A percentile compares a stretch with the other conserved stretches of the same genome.
phyloP scores from a whole-genome alignment of 2,329 filamentous ascomycete species.

The Chaetomium sp. region DNA sequence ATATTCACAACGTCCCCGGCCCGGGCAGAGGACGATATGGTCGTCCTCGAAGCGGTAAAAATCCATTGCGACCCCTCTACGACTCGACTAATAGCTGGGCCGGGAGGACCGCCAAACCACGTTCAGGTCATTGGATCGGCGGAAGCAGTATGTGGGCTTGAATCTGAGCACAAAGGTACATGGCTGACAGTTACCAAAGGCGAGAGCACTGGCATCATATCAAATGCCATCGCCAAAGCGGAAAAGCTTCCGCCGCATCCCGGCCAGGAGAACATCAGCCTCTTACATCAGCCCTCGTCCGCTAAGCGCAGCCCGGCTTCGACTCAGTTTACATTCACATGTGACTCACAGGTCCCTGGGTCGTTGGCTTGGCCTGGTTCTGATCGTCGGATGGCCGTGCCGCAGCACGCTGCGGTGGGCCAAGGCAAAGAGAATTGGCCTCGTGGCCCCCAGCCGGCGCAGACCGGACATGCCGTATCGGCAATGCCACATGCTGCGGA shows the following conservation, averaged over 20 bases:
- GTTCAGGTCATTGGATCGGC: slow-evolving; percentile 49
- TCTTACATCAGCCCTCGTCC: slow-evolving; percentile 68
- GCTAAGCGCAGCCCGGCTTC: slow-evolving; percentile 68
- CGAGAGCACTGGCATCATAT: slow-evolving; percentile 77
- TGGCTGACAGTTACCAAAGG: slow-evolving; percentile 33
- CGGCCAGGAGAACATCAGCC: slow-evolving; percentile 77
- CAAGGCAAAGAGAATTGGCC: slow-evolving; percentile 29
- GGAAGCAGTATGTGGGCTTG: slow-evolving; percentile 48
- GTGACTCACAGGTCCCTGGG: slow-evolving; percentile 83
- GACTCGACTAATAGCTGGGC: slow-evolving; percentile 62
- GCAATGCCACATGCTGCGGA: slow-evolving; percentile 19
- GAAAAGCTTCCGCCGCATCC: slow-evolving; percentile 65
- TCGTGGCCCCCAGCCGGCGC: slow-evolving; percentile 26
- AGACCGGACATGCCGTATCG: slow-evolving; percentile 27
- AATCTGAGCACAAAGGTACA: not conserved
- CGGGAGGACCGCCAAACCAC: slow-evolving; percentile 50
- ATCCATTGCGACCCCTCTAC: slow-evolving; percentile 61
- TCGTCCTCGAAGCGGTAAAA: slow-evolving; percentile 63
- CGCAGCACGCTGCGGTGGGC: slow-evolving; percentile 12
- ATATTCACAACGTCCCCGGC: slow-evolving; percentile 75
- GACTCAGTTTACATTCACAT: slow-evolving; percentile 95
- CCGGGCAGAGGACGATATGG: slow-evolving; percentile 82
- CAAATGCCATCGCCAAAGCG: slow-evolving; percentile 86
- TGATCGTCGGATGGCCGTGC: slow-evolving; percentile 37
- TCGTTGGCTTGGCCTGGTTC: slow-evolving; percentile 73